Evolutionary conservation across 305 asterid genomes (phyloP), one percentile per base, ranked within the genome.

Genomic region (Fraxinus velutina): DNA sequence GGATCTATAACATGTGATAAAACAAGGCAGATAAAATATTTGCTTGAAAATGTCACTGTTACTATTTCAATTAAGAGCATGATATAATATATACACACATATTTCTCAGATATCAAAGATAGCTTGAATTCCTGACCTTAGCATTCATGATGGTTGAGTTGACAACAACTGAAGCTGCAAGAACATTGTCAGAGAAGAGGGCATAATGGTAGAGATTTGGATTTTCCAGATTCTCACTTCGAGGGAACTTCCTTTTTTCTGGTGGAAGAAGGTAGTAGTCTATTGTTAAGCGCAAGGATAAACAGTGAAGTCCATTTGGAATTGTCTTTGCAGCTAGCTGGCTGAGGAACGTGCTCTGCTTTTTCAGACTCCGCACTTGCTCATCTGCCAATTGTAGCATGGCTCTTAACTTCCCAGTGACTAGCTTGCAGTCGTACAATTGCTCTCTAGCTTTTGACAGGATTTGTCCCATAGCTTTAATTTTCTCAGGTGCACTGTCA

Each of bases 321-420:
- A 96, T 91, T 6, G 98, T 96, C 93, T 96, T 96, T 52, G 99
- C 98, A 76, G 98, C 99, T 83, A 96, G 85, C 84, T 94, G 99
- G 84, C 98, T 94, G 75, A 96, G 92, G 87, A 94, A 96, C 83
- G 99, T 94, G 91, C 99, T 96, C 91, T 96, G 99, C 89, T 94
- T 96, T 88, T 96, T 96, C 87, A 93, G 93, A 89, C 92, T 90
- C 87, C 99, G 90, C 77, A 96, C 98, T 92, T 96, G 98, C 89
- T 94, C 99, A 85, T 96, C 99, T 0, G 99, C 97, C 83, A 98
- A 91, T 86, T 94, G 99, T 82, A 96, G 91, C 98, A 96, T 94
- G 77, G 98, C 99, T 92, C 99, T 90, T 50, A 93, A 93, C 92
- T 96, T 96, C 73, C 92, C 98, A 0, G 97, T 96, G 79, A 96